Percentiles rank a stretch among this genome's conserved stretches.
Conservation (phyloP, 805 yeast genomes). For the Brettanomyces nanus region DNA sequence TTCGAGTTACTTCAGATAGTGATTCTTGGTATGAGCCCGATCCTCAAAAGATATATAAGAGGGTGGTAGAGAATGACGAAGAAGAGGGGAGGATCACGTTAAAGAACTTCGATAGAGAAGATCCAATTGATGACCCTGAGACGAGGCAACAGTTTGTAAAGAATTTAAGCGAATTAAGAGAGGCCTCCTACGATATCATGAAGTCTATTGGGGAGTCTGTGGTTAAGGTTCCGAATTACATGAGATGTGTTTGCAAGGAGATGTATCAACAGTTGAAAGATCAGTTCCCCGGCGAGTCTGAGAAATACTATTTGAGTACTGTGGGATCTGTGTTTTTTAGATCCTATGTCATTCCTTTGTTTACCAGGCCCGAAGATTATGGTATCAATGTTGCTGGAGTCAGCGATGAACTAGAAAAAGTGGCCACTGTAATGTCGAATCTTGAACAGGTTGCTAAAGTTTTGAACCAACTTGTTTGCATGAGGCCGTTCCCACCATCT, state of each 20-base stretch:
- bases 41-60: constrained; percentile 51
- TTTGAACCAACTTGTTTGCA: constrained; percentile 54
- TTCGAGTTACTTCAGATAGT: constrained; percentile 34
- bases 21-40: constrained; percentile 70
- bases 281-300: constrained; percentile 49
- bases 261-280: constrained; percentile 23
- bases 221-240: constrained; percentile 41
- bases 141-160: constrained; percentile 62
- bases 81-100: constrained; percentile 13
- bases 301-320: constrained; percentile 52
- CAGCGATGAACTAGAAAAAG: constrained; percentile 19
- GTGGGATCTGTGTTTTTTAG: constrained; percentile 60
- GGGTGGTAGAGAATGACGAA: constrained; percentile 31
- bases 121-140: constrained; percentile 73
- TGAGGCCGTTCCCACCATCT: constrained; percentile 54
- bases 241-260: constrained; percentile 47
- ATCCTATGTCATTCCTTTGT: constrained; percentile 39
- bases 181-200: constrained; percentile 53
- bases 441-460: constrained; percentile 49
- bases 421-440: constrained; percentile 34
- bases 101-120: constrained; percentile 29
- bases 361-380: constrained; percentile 47
- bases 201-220: constrained; percentile 38
- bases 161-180: constrained; percentile 71
- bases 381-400: constrained; percentile 33